Conservation (phyloP, 805 yeast species). For the Metschnikowia bowlesiae region DNA sequence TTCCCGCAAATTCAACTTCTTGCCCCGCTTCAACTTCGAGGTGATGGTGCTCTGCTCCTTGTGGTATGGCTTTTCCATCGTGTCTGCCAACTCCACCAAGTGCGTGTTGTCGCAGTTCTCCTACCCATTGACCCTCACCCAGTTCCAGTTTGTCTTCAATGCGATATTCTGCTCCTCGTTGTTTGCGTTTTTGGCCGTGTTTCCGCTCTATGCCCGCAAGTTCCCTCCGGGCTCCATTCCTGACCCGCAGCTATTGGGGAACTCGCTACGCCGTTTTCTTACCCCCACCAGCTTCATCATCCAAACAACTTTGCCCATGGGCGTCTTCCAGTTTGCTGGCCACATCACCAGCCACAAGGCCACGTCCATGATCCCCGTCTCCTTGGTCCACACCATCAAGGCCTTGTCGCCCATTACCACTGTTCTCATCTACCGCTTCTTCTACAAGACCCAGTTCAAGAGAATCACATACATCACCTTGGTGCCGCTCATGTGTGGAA, state of each 20-base stretch:
- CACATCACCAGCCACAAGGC: slow-evolving; percentile 90
- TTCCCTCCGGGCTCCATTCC: slow-evolving; percentile 18
- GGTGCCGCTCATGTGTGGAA: slow-evolving; percentile 76
- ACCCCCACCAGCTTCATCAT: slow-evolving; percentile 52
- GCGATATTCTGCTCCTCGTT: slow-evolving; percentile 53
- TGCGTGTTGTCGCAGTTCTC: slow-evolving; percentile 63
- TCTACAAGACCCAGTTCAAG: slow-evolving; percentile 57
- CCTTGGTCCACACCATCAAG: slow-evolving; percentile 90
- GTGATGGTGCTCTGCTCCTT: slow-evolving; percentile 48
- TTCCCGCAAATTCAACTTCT: slow-evolving; percentile 4
- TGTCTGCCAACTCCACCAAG: slow-evolving; percentile 80
- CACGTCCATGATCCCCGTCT: slow-evolving; percentile 89
- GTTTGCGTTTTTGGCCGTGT: slow-evolving; percentile 29
- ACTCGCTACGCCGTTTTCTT: slow-evolving; percentile 38
- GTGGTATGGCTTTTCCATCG: slow-evolving; percentile 81
- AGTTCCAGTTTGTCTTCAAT: slow-evolving; percentile 78
- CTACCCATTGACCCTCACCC: slow-evolving; percentile 86
- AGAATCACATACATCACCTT: slow-evolving; percentile 71
- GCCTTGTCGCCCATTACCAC: slow-evolving; percentile 88
- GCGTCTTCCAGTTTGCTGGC: slow-evolving; percentile 86
- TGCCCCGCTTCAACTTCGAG: slow-evolving; percentile 13
- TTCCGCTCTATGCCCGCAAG: slow-evolving; percentile 19
- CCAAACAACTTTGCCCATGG: slow-evolving; percentile 85
- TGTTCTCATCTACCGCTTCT: slow-evolving; percentile 66
- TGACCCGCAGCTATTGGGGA: slow-evolving; percentile 18